A percentile compares a stretch with the other conserved stretches of the same genome.
These are phyloP conservation scores for Alternaria sp. DNA, from an alignment of 2,329 filamentous ascomycete genomes.

Conservation along the genomic window DNA sequence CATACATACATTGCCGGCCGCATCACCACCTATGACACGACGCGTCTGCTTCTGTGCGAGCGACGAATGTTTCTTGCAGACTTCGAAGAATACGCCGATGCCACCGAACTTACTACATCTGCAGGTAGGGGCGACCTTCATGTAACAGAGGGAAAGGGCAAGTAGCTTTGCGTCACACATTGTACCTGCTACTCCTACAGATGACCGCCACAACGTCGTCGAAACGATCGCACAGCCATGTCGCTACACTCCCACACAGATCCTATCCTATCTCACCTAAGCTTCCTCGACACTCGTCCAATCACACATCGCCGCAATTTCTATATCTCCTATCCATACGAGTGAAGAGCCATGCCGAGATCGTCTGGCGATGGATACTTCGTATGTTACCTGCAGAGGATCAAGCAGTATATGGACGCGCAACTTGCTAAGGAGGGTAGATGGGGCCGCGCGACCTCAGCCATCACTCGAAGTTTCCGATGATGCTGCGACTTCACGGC, in stretches of 20 bases:
- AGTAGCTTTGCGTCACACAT: not conserved
- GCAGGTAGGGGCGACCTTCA: not conserved
- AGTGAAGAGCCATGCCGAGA: not conserved
- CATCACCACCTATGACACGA: not conserved
- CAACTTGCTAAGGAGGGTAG: conserved; percentile 22
- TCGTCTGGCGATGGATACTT: not conserved
- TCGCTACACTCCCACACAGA: not conserved
- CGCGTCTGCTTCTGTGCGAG: not conserved
- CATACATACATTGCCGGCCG: not conserved
- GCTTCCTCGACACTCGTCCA: not conserved
- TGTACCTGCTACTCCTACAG: not conserved
- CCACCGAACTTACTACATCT: not conserved
- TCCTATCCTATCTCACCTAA: not conserved
- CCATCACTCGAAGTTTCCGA: conserved; percentile 77
- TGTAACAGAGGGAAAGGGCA: not conserved
- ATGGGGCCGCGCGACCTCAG: conserved; percentile 70
- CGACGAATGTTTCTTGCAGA: not conserved
- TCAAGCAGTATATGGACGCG: not conserved
- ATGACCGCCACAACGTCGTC: not conserved
- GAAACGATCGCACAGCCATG: not conserved
- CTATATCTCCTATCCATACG: not conserved
- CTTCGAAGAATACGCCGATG: not conserved
- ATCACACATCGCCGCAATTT: not conserved
- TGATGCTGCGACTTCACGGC: conserved; percentile 76
- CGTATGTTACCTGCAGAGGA: not conserved